Evolutionary conservation across 768 basidiomycete species (phyloP).

Genomic region (Suillus hirtellus): DNA sequence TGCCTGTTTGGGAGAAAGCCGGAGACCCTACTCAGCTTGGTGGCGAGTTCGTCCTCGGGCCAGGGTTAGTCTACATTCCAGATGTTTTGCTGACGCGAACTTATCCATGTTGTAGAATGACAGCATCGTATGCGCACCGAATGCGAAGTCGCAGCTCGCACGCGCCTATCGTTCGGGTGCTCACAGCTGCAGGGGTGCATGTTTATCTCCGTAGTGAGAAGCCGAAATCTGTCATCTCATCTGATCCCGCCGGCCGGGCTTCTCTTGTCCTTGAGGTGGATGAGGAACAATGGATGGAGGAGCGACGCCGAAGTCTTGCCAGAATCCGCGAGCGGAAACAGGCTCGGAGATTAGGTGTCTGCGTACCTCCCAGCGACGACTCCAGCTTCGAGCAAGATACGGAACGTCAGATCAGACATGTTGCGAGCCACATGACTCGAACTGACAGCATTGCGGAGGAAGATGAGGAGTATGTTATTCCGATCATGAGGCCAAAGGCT

Average conservation of each 20-base stretch:
- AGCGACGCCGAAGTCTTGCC: conserved; percentile 33
- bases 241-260: conserved; percentile 12
- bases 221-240: conserved; percentile 1
- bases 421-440: conserved; percentile 26
- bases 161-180: conserved; percentile 67
- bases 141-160: conserved; percentile 81
- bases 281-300: conserved; percentile 39
- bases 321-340: conserved; percentile 34
- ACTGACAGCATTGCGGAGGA: conserved; percentile 36
- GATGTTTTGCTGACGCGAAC: conserved; percentile 4
- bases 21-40: conserved; percentile 81
- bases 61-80: conserved; percentile 52
- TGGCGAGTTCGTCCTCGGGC: conserved; percentile 82
- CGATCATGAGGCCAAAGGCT: conserved; percentile 3
- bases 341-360: conserved; percentile 32
- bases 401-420: conserved; percentile 18
- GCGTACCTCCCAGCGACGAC: conserved; percentile 17
- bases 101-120: conserved; percentile 42
- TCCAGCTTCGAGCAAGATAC: conserved; percentile 15
- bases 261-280: conserved; percentile 17
- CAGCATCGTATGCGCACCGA: conserved; percentile 76
- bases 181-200: conserved; percentile 58
- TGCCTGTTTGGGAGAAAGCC: conserved; percentile 82
- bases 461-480: conserved; percentile 21
- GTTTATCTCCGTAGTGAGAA: conserved; percentile 25